Conservation (phyloP, 371 early-diverging fungal species). For the Rhizopus delemar region DNA sequence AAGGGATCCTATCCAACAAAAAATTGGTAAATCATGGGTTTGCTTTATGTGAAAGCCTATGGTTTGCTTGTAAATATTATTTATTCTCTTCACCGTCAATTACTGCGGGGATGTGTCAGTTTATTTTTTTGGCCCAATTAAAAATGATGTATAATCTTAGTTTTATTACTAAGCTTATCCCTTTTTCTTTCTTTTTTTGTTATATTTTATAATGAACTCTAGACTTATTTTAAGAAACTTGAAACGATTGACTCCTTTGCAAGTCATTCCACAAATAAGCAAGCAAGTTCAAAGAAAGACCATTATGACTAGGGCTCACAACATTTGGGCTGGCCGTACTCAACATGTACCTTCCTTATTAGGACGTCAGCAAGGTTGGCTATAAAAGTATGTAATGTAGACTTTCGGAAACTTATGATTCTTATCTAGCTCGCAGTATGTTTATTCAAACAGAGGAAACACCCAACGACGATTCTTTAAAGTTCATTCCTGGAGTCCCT, state of each 20-base stretch:
- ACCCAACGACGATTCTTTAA: slow-evolving; percentile 91
- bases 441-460: slow-evolving; percentile 96
- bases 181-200: too few species aligned
- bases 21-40: slow-evolving; percentile 40
- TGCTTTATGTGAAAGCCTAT: slow-evolving; percentile 31
- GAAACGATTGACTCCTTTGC: too few species aligned
- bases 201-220: too few species aligned
- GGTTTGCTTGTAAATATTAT: not conserved
- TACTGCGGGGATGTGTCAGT: too few species aligned
- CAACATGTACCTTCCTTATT: slow-evolving; percentile 21
- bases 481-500: slow-evolving; percentile 87
- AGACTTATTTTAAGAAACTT: too few species aligned
- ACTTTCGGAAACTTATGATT: not conserved
- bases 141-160: too few species aligned
- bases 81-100: not conserved
- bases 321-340: not conserved
- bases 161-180: too few species aligned
- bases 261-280: too few species aligned
- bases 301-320: too few species aligned
- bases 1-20: slow-evolving; percentile 10
- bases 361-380: slow-evolving; percentile 27
- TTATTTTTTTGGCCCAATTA: too few species aligned
- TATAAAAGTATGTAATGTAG: not conserved
- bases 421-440: slow-evolving; percentile 71
- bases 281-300: too few species aligned